A percentile compares a stretch with the other conserved stretches of the same genome.
Conservation (phyloP, 2,329 filamentous ascomycete genomes). For the Xylariaceae sp. region DNA sequence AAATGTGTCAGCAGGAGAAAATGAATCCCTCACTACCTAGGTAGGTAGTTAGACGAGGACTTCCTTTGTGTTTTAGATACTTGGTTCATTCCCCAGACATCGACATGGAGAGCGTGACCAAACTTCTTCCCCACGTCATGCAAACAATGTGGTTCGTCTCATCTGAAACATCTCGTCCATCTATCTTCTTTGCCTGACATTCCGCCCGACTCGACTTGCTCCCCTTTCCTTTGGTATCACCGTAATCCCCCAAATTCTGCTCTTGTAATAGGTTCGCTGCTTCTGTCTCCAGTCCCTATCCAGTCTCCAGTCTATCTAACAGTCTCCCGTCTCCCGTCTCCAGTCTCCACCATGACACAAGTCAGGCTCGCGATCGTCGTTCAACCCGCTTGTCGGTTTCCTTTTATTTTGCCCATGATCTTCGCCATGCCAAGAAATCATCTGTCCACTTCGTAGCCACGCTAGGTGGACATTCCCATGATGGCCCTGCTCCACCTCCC, state of each 20-base stretch:
- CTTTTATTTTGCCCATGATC: slow-evolving; percentile 4
- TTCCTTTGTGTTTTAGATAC: too few relatives aligned
- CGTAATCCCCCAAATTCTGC: not conserved
- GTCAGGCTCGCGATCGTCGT: slow-evolving; percentile 13
- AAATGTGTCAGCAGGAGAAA: too few relatives aligned
- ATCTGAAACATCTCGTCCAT: not conserved
- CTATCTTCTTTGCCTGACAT: not conserved
- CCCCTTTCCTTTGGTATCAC: not conserved
- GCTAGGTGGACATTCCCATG: slow-evolving; percentile 17
- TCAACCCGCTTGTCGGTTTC: not conserved
- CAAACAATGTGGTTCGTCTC: not conserved
- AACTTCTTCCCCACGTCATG: not conserved
- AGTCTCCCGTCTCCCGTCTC: not conserved
- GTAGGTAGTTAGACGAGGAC: too few relatives aligned
- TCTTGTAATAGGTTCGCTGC: not conserved
- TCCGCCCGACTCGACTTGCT: not conserved
- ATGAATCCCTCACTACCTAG: too few relatives aligned
- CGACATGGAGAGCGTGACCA: not conserved
- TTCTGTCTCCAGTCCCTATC: not conserved
- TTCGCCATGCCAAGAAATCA: slow-evolving; percentile 21
- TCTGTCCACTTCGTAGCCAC: slow-evolving; percentile 15
- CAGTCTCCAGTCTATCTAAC: not conserved
- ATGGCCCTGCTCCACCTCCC: slow-evolving; percentile 8
- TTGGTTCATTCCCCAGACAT: too few relatives aligned
- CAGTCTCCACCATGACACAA: not conserved